Evolutionary conservation across 192 early-diverging fungal species (phyloP), one percentile per base, ranked within the genome.

Genomic region (Chytriomyces confervae): DNA sequence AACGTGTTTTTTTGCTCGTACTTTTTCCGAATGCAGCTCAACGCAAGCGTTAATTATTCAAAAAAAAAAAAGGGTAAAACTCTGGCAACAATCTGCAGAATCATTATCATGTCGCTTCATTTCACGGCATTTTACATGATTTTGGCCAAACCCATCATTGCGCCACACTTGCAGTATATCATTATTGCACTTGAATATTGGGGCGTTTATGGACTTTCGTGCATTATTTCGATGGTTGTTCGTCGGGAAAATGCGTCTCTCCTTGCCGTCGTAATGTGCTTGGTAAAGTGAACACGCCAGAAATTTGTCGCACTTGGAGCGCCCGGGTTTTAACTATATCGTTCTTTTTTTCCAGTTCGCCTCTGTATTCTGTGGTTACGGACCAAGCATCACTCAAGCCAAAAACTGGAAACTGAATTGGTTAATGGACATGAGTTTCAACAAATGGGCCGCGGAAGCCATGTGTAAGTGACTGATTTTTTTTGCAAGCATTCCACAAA

Each of bases 361-460:
- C 3, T 72, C 83, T 18, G 81, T 86, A 23, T 86, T 88, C 69
- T 88, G 84, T 70, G 86, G 86, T 7, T 88, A 83, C 71, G 84
- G 84, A 5, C 84, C 84, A 5, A 83, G 71, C 16, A 36, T 84
- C 16, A 47, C n/a, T 18, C 60, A 84, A 20, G 85, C 85, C 8
- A 64, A 75, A 47, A n/a, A 63, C 8, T 82, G 82, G 82, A 64
- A 68, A 4, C 61, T 84, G 0, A 61, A 76, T 5, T 86, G 70
- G 49, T 10, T 72, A 20, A 61, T 76, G 62, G 79, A 86, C 44
- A 20, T 86, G 62, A 77, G 73, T 43, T 84, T 80, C 64, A 84
- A 84, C 77, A 82, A 82, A 70, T 86, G 85, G 85, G 83, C 80
- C 7, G 78, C 85, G 13, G 85, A 86, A 72, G 83, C 80, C 49